Conservation (phyloP, 805 yeast species). For the Starmerella roubikii region DNA sequence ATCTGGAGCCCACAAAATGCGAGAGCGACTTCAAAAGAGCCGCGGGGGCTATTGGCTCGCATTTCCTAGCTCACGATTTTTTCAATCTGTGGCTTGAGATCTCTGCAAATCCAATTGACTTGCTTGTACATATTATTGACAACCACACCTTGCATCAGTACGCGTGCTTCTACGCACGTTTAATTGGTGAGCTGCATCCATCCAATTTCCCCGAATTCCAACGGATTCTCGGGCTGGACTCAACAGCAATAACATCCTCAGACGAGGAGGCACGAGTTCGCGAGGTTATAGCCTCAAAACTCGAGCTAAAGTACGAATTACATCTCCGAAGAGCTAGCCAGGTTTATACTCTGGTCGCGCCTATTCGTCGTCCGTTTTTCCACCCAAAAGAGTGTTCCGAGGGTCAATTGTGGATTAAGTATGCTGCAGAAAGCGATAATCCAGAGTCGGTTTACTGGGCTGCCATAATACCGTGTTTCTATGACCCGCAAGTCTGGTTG, state of each 20-base stretch:
- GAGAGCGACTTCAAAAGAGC: constrained; percentile 36
- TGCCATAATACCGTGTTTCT: constrained; percentile 42
- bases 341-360: constrained; percentile 63
- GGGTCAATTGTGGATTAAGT: constrained; percentile 44
- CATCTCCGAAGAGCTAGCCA: constrained; percentile 32
- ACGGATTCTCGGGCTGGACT: background rate
- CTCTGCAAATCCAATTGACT: constrained; percentile 33
- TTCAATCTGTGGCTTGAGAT: constrained; percentile 72
- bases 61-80: constrained; percentile 62
- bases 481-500: constrained; percentile 51
- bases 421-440: constrained; percentile 34
- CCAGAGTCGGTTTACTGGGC: constrained; percentile 51
- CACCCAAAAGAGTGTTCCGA: constrained; percentile 38
- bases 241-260: background rate
- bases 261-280: constrained; percentile 7
- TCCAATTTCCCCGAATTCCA: background rate
- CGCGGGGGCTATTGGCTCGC: constrained; percentile 41
- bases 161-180: constrained; percentile 50
- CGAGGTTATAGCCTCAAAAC: constrained; percentile 9
- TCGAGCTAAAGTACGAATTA: constrained; percentile 12
- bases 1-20: constrained; percentile 4
- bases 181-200: constrained; percentile 16
- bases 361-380: constrained; percentile 43
- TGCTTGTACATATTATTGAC: constrained; percentile 28
- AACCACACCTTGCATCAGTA: constrained; percentile 52